phyloP scores from a whole-genome alignment of 164 flowering plant species.

The Vitis rotundifolia region DNA sequence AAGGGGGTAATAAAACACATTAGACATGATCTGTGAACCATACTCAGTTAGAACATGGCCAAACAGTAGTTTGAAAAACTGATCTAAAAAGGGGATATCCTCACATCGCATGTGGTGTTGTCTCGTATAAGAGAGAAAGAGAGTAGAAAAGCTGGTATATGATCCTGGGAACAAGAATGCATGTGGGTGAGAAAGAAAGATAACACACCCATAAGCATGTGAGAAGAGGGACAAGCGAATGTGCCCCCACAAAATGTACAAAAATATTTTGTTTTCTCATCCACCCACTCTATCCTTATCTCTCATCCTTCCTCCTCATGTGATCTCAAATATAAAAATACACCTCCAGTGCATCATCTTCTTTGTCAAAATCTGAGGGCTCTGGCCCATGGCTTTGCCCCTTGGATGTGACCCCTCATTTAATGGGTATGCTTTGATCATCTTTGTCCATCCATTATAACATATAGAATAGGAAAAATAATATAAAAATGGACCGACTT shows the following conservation, averaged over 20 bases:
- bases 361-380: slow-evolving; percentile 5
- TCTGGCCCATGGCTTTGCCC: not conserved
- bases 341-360: not conserved
- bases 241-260: not conserved
- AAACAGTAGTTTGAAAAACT: too few species aligned
- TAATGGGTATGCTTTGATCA: too few species aligned
- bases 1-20: too few species aligned
- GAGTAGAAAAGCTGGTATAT: not conserved
- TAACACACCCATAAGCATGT: slow-evolving; percentile 9
- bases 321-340: not conserved
- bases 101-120: too few species aligned
- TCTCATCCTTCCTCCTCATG: slow-evolving; percentile 7
- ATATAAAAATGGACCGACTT: too few species aligned
- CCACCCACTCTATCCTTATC: slow-evolving; percentile 12
- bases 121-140: not conserved
- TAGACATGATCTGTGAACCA: too few species aligned
- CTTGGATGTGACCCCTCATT: not conserved
- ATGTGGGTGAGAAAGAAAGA: slow-evolving; percentile 11
- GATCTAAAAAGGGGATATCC: too few species aligned
- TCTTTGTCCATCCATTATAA: too few species aligned
- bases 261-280: not conserved
- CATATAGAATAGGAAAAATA: too few species aligned
- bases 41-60: too few species aligned
- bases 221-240: slow-evolving; percentile 6
- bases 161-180: not conserved